These are phyloP conservation scores for Globisporangium lucens DNA, from an alignment of 352 stramenopile genomes.

Conservation along the genomic window DNA sequence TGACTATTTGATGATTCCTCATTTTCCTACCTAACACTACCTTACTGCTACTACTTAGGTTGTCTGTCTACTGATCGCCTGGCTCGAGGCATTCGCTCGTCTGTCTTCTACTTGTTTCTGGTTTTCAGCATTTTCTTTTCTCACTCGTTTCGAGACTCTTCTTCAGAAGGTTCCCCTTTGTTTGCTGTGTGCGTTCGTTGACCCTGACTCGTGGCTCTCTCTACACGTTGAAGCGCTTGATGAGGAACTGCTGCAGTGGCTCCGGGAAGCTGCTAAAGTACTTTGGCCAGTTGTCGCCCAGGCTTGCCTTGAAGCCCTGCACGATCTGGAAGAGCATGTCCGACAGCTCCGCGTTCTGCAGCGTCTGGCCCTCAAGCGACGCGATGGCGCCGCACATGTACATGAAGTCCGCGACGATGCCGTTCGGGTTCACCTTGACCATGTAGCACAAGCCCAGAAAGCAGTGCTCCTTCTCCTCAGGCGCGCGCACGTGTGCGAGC, in stretches of 20 bases:
- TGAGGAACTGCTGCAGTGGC: conserved; percentile 76
- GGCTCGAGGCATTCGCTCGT: background rate
- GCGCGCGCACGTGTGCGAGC: conserved; percentile 78
- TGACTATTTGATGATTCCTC: conserved; percentile 2
- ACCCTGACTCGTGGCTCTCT: background rate
- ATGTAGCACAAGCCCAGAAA: conserved; percentile 90
- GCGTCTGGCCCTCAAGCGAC: conserved; percentile 78
- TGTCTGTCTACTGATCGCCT: background rate
- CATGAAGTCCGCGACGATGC: conserved; percentile 87
- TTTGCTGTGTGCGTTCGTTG: background rate
- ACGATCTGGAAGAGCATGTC: conserved; percentile 89
- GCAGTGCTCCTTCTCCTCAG: conserved; percentile 88
- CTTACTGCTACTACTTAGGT: background rate
- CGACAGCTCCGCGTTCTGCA: conserved; percentile 74
- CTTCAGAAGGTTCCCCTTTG: background rate
- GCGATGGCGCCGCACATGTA: conserved; percentile 88
- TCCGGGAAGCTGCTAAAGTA: conserved; percentile 86
- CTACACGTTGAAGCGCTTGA: conserved; percentile 82
- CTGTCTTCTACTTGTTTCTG: background rate
- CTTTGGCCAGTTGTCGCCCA: conserved; percentile 83
- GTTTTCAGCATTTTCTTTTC: background rate
- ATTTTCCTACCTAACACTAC: conserved; percentile 3
- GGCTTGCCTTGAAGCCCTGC: conserved; percentile 85
- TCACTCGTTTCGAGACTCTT: background rate
- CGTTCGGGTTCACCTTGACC: conserved; percentile 88